Evolutionary conservation across 345 rosid species (phyloP).

Genomic region (Lepidium africanum): DNA sequence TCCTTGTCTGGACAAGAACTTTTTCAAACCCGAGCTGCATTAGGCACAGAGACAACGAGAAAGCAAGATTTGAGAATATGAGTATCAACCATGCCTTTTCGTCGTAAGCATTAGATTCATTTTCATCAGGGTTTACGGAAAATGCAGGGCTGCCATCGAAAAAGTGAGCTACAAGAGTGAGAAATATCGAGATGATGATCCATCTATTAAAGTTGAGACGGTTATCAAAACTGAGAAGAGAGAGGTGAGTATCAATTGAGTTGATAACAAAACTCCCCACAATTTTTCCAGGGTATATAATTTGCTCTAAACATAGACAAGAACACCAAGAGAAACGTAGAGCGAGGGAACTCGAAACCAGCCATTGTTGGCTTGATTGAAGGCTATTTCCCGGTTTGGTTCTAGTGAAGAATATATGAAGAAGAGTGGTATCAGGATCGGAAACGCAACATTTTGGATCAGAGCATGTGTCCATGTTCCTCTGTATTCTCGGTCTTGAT

Average conservation of each 20-base stretch:
- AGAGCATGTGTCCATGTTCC: constrained; percentile 34
- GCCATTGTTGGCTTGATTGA: not conserved
- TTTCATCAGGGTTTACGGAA: constrained; percentile 20
- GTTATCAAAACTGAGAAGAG: constrained; percentile 43
- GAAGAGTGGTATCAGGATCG: constrained; percentile 23
- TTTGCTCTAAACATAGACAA: constrained; percentile 27
- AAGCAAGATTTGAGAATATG: constrained; percentile 23
- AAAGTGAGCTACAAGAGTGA: constrained; percentile 15
- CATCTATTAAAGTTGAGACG: constrained; percentile 34
- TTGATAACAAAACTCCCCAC: constrained; percentile 29
- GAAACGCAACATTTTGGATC: constrained; percentile 25
- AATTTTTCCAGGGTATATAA: constrained; percentile 23
- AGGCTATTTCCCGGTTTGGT: not conserved
- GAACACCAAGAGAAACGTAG: constrained; percentile 31
- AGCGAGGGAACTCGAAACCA: constrained; percentile 16
- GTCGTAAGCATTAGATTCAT: constrained; percentile 11
- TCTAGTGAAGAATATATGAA: constrained; percentile 13
- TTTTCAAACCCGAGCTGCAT: constrained; percentile 25
- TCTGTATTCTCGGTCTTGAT: constrained; percentile 13
- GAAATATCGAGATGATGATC: constrained; percentile 26
- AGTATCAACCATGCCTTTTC: constrained; percentile 22
- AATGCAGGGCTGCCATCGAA: constrained; percentile 11
- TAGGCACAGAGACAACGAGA: constrained; percentile 24
- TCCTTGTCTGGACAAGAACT: constrained; percentile 13
- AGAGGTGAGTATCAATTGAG: constrained; percentile 42